Evolutionary conservation across 2,329 filamentous ascomycete species (phyloP).

Genomic region (Aschersonia sp.): DNA sequence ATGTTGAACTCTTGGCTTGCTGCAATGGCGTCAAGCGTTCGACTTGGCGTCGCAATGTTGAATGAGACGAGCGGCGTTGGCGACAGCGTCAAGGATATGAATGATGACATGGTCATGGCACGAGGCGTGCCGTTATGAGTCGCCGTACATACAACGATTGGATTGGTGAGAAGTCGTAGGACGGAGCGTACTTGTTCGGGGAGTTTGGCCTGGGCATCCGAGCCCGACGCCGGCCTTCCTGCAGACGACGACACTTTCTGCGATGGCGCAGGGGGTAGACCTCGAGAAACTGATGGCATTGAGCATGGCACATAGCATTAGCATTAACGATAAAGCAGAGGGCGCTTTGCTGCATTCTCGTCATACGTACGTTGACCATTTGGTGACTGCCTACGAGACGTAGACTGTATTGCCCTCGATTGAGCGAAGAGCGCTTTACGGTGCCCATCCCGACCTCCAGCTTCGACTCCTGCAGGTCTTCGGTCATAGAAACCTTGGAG

Average conservation of each 20-base stretch:
- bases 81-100: conserved; percentile 38
- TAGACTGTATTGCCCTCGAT: too few species aligned
- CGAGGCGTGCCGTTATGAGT: conserved; percentile 20
- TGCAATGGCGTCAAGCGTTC: conserved; percentile 36
- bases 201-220: conserved; percentile 16
- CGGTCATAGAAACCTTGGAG: too few species aligned
- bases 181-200: conserved; percentile 34
- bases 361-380: too few species aligned
- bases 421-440: too few species aligned
- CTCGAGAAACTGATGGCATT: conserved; percentile 3
- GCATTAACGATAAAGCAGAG: too few species aligned
- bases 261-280: conserved; percentile 9
- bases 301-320: not conserved
- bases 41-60: conserved; percentile 41
- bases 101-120: conserved; percentile 46
- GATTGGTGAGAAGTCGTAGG: conserved; percentile 39
- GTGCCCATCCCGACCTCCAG: too few species aligned
- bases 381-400: too few species aligned
- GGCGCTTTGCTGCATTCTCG: too few species aligned
- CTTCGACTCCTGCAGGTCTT: too few species aligned
- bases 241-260: conserved; percentile 14
- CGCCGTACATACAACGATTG: conserved; percentile 41
- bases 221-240: conserved; percentile 19
- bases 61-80: conserved; percentile 39
- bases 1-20: conserved; percentile 34